phyloP scores from a whole-genome alignment of 1,139 yeast species.

The Sugiyamaella japonica region DNA sequence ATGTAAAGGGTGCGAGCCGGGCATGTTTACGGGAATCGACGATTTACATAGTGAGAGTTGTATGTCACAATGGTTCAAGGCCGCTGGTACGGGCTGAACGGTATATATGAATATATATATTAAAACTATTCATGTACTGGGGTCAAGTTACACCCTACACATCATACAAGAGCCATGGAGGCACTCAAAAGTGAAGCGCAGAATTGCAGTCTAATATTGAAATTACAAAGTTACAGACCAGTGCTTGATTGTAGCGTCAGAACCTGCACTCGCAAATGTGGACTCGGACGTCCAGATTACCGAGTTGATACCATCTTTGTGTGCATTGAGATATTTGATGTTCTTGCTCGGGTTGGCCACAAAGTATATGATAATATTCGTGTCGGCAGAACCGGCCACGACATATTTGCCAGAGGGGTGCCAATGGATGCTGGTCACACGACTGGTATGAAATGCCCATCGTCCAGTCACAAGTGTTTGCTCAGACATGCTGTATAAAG shows the following conservation, averaged over 20 bases:
- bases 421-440: conserved; percentile 78
- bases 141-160: too few species aligned
- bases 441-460: conserved; percentile 94
- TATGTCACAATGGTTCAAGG: conserved; percentile 67
- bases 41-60: conserved; percentile 66
- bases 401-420: conserved; percentile 67
- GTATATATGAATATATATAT: not conserved
- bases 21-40: conserved; percentile 48
- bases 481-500: conserved; percentile 59
- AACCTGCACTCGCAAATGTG: conserved; percentile 66
- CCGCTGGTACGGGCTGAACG: conserved; percentile 26
- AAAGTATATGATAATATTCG: conserved; percentile 76
- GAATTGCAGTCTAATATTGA: conserved; percentile 2
- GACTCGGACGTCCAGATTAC: conserved; percentile 63
- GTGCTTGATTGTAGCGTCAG: conserved; percentile 75
- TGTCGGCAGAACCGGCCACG: conserved; percentile 81
- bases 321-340: conserved; percentile 73
- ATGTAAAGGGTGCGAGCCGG: conserved; percentile 49
- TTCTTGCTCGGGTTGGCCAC: conserved; percentile 76
- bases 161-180: not conserved
- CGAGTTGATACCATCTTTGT: conserved; percentile 79
- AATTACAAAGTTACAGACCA: conserved; percentile 51
- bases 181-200: not conserved
- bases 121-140: not conserved
- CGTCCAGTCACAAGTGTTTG: conserved; percentile 71